Conservation (phyloP, 495 filamentous ascomycete species). For the Annulohypoxylon nitens region DNA sequence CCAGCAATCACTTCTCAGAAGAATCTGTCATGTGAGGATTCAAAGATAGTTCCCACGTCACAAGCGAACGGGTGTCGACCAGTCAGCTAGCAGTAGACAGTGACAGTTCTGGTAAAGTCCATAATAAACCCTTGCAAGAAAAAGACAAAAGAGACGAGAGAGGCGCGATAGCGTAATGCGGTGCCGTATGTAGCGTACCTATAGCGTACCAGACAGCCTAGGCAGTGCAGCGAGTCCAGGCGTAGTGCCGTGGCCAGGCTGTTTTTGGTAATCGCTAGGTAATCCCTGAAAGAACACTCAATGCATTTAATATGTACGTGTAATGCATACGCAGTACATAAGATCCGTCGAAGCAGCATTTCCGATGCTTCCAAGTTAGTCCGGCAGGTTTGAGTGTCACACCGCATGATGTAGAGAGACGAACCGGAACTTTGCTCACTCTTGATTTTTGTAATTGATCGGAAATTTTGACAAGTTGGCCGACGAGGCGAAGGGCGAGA, state of each 20-base stretch:
- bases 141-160: not conserved
- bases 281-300: slow-evolving; percentile 8
- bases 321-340: not conserved
- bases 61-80: slow-evolving; percentile 21
- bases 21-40: slow-evolving; percentile 39
- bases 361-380: slow-evolving; percentile 19
- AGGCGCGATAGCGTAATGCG: not conserved
- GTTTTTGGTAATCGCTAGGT: slow-evolving; percentile 12
- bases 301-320: slow-evolving; percentile 15
- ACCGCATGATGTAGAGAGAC: slow-evolving; percentile 28
- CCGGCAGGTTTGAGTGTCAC: slow-evolving; percentile 28
- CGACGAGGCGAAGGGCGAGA: not conserved
- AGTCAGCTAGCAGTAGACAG: slow-evolving; percentile 11
- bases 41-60: slow-evolving; percentile 37
- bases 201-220: not conserved
- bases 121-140: slow-evolving; percentile 21
- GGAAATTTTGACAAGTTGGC: not conserved
- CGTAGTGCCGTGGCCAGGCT: not conserved
- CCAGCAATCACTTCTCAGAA: slow-evolving; percentile 28
- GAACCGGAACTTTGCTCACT: slow-evolving; percentile 1
- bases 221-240: not conserved
- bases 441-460: slow-evolving; percentile 1
- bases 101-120: not conserved
- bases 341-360: slow-evolving; percentile 16
- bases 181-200: not conserved